Base-by-base conservation (phyloP, 345 rosid genomes). In the Mangifera indica region DNA sequence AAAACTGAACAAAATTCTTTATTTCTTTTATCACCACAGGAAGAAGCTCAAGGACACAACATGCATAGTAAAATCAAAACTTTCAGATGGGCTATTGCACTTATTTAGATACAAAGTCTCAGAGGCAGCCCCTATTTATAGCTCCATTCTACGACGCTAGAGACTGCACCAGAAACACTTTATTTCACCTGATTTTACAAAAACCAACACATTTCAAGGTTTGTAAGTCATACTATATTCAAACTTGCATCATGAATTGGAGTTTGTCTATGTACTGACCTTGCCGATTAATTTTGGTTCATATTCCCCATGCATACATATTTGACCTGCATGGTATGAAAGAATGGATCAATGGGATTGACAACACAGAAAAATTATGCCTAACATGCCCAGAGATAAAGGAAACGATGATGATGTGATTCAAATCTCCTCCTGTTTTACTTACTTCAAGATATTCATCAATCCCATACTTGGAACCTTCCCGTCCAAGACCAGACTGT, bases 381-480 rank as follows among this genome's bases (percentile, higher is more conserved):
- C 18, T 49, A 49, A 49, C 9, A 32, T 25, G 26, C 44, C 22
- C 10, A 52, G 46, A 18, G n/a, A n/a, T 21, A 58, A 25, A 7
- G 42, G 8, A 49, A 15, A 26, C n/a, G 13, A 22, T 45, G 54
- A 17, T 2, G 17, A 6, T 9, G 13, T 17, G 10, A 34, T 69
- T 68, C 21, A 56, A 69, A 69, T 46, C 18, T 55, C 53, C 63
- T 3, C 20, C 7, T 32, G 32, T 65, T 70, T 74, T 71, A 70
- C 77, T 83, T 80, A 92, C 98, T 80, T 95, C 97, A 63, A 87
- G 81, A 77, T 89, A 95, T 80, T 92, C 98, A 74, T 95, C 99
- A 74, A 92, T 87, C 70, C 99, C 98, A 66, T 95, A 95, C 84
- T 92, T 92, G 73, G 98, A 95, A 77, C 98, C 99, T 84, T 95